Base-by-base conservation (phyloP, 2,329 filamentous ascomycete genomes). In the Colletotrichum musicola region DNA sequence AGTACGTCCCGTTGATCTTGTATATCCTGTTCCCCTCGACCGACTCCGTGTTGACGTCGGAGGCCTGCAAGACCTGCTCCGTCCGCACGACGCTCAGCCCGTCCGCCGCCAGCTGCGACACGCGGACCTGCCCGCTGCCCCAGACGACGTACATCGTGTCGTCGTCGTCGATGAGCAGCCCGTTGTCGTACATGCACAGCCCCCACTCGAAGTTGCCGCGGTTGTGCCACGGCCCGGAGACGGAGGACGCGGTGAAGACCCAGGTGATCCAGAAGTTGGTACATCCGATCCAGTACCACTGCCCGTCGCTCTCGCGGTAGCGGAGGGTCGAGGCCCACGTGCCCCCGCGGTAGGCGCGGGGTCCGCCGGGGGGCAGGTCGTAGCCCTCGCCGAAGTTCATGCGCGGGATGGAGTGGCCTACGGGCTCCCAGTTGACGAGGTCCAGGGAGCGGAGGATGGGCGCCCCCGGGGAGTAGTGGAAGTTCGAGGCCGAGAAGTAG, bases 101-200 rank as follows among this genome's bases (percentile, higher is more conserved):
- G 64, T 89, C 84, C 0, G 75, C 69, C 16, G 81, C 82, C 2
- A 90, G 78, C 72, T 88, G 81, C 1, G 87, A 84, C 1, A 90
- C 81, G 9, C 71, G 77, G 59, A 89, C 81, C 2, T 83, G 78
- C 0, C 76, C 81, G 54, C 80, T 83, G 4, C 86, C 87, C 71
- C 88, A 88, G 0, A 82, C 85, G 0, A 90, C 83, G 59, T 89
- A 90, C 81, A 89, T 86, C 1, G 82, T 85, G 64, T 89, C 87
- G 38, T 89, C 82, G 25, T 88, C 85, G 57, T 89, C 87, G 40
- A 90, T 82, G n/a, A 89, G 74, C 0, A 90, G 75, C 0, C 88
- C 86, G 18, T 79, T 82, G 74, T 90, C 88, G 71, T 90, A 90
- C 72, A 86, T 88, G 75, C 87, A 90, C 1, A 74, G 80, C 0